Evolutionary conservation across 495 filamentous ascomycete genomes (phyloP).

Genomic region (Pyrenula aspistea): DNA sequence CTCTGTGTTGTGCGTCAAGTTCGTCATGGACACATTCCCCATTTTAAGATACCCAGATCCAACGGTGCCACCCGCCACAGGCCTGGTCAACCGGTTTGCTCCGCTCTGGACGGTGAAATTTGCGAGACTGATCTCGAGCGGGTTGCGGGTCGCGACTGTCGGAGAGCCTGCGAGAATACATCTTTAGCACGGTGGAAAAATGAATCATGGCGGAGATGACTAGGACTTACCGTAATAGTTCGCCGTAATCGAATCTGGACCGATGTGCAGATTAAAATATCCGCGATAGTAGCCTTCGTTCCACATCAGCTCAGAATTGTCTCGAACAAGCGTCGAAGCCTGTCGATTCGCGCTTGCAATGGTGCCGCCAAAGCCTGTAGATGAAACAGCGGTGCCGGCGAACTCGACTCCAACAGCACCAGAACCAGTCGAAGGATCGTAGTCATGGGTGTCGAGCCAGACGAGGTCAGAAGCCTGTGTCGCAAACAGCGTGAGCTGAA

Average conservation of each 20-base stretch:
- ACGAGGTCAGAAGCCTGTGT: conserved; percentile 40
- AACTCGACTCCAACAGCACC: conserved; percentile 57
- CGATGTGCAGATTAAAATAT: conserved; percentile 43
- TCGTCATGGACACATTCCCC: conserved; percentile 33
- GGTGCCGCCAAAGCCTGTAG: conserved; percentile 35
- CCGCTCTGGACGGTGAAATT: conserved; percentile 47
- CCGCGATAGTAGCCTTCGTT: conserved; percentile 57
- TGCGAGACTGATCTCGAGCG: conserved; percentile 41
- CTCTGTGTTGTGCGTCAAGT: conserved; percentile 34
- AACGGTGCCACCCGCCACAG: conserved; percentile 28
- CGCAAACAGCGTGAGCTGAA: conserved; percentile 4
- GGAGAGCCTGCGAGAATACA: conserved; percentile 24
- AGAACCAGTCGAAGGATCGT: conserved; percentile 40
- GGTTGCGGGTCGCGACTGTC: conserved; percentile 25
- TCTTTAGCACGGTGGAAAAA: background rate
- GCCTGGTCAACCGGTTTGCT: conserved; percentile 34
- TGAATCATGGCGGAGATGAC: too few relatives aligned
- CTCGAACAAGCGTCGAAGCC: conserved; percentile 26
- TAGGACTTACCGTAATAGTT: conserved; percentile 32
- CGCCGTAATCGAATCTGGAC: conserved; percentile 33
- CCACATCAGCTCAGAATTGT: conserved; percentile 53
- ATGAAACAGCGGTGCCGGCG: conserved; percentile 49
- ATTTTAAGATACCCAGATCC: conserved; percentile 32
- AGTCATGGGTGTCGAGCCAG: conserved; percentile 44
- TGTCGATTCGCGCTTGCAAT: conserved; percentile 25